A percentile compares a stretch with the other conserved stretches of the same genome.
phyloP scores from a whole-genome alignment of 2,329 filamentous ascomycete genomes.

The Blumeriella jaapii region DNA sequence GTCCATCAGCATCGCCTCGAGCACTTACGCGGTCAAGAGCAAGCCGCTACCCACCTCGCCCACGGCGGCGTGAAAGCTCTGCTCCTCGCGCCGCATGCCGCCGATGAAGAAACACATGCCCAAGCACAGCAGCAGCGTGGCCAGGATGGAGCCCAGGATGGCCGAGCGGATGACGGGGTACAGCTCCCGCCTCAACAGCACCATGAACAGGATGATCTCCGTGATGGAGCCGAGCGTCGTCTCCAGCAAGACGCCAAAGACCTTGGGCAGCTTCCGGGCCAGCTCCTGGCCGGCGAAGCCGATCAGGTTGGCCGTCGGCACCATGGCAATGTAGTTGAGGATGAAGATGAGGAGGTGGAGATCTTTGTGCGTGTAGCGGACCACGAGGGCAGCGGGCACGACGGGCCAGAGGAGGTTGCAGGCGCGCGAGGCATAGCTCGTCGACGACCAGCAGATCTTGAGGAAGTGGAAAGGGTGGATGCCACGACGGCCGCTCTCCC shows the following conservation, averaged over 20 bases:
- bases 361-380: conserved; percentile 43
- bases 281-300: conserved; percentile 64
- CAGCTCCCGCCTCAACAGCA: conserved; percentile 45
- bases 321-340: conserved; percentile 65
- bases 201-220: conserved; percentile 74
- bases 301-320: conserved; percentile 63
- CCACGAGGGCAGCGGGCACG: conserved; percentile 61
- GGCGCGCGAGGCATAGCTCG: conserved; percentile 47
- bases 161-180: conserved; percentile 69
- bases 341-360: conserved; percentile 54
- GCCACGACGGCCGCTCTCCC: conserved; percentile 57
- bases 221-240: conserved; percentile 61
- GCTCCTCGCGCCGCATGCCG: conserved; percentile 54
- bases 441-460: conserved; percentile 50
- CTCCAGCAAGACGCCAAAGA: conserved; percentile 51
- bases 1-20: not conserved
- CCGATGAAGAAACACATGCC: conserved; percentile 72
- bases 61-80: conserved; percentile 62
- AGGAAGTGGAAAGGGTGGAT: conserved; percentile 54
- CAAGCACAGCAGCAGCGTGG: conserved; percentile 72
- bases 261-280: conserved; percentile 63
- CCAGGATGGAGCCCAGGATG: conserved; percentile 71
- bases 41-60: conserved; percentile 70
- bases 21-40: conserved; percentile 58
- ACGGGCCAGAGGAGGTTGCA: conserved; percentile 67